Conservation (phyloP, 805 yeast genomes). For the Wickerhamiella occidentalis region DNA sequence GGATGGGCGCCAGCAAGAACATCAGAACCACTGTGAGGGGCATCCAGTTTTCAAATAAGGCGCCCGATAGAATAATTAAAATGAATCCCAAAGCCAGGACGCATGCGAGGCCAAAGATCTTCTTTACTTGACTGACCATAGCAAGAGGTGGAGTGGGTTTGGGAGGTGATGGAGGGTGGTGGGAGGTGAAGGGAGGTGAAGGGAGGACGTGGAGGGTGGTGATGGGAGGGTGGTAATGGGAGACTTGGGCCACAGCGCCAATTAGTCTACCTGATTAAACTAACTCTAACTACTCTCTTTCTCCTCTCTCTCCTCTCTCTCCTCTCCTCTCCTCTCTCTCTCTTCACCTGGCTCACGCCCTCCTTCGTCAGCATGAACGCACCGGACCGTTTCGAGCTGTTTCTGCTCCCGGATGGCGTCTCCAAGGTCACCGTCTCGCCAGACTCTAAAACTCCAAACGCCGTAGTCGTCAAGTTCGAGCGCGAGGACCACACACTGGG, state of each 20-base stretch:
- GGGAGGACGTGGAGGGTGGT: too few species aligned
- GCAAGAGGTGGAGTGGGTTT: background rate
- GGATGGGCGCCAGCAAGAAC: constrained; percentile 59
- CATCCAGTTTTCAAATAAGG: constrained; percentile 79
- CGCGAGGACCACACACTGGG: constrained; percentile 97
- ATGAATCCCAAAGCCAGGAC: constrained; percentile 84
- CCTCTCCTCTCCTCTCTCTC: too few species aligned
- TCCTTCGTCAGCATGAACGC: constrained; percentile 60
- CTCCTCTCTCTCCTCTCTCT: too few species aligned
- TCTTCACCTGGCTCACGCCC: too few species aligned
- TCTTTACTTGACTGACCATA: constrained; percentile 50
- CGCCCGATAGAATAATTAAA: constrained; percentile 76
- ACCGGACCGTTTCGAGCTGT: constrained; percentile 96
- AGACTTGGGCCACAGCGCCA: too few species aligned
- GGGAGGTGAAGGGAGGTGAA: background rate
- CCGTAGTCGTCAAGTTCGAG: constrained; percentile 83
- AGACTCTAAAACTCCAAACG: constrained; percentile 90
- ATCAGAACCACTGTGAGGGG: constrained; percentile 67
- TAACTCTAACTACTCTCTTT: too few species aligned
- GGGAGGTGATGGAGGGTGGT: background rate
- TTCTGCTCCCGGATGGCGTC: constrained; percentile 94
- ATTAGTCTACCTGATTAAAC: too few species aligned
- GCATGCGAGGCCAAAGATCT: constrained; percentile 61
- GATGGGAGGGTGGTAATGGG: too few species aligned
- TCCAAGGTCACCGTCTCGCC: constrained; percentile 85